phyloP scores from a whole-genome alignment of 192 early-diverging fungal species.

The Backusella sp. region DNA sequence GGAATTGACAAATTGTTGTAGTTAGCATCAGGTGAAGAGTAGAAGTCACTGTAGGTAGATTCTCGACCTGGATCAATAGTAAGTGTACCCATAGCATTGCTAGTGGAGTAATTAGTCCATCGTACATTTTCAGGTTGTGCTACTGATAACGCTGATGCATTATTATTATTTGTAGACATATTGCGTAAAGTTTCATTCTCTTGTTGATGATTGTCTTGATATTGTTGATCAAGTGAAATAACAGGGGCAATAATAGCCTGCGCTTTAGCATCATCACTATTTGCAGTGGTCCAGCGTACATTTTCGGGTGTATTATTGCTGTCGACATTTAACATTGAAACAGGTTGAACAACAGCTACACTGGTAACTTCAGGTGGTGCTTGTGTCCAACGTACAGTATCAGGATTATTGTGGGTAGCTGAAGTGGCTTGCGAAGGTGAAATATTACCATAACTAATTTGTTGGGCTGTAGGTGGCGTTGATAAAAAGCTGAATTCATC shows the following conservation, averaged over 20 bases:
- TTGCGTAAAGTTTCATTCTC: neutral
- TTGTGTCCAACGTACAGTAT: neutral
- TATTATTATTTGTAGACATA: neutral
- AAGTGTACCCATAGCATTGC: neutral
- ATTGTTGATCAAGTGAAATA: neutral
- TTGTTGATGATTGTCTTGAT: neutral
- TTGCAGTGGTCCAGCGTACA: conserved; percentile 16
- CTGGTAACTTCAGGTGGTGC: neutral
- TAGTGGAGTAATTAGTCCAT: conserved; percentile 9
- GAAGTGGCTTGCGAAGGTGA: neutral
- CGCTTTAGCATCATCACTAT: neutral
- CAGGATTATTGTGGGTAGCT: neutral
- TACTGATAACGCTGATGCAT: neutral
- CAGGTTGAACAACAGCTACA: neutral
- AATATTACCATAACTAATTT: conserved; percentile 1
- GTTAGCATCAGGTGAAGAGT: neutral
- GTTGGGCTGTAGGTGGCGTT: neutral
- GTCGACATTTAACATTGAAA: neutral
- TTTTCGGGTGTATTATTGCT: neutral
- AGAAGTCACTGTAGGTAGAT: conserved; percentile 6
- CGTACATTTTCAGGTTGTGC: conserved; percentile 3
- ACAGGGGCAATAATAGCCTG: neutral
- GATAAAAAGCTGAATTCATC: neutral
- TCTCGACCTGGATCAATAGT: neutral
- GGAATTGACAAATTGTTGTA: neutral